These are phyloP conservation scores for Verticillium klebahnii DNA, from an alignment of 2,329 filamentous ascomycete genomes.

Conservation along the genomic window DNA sequence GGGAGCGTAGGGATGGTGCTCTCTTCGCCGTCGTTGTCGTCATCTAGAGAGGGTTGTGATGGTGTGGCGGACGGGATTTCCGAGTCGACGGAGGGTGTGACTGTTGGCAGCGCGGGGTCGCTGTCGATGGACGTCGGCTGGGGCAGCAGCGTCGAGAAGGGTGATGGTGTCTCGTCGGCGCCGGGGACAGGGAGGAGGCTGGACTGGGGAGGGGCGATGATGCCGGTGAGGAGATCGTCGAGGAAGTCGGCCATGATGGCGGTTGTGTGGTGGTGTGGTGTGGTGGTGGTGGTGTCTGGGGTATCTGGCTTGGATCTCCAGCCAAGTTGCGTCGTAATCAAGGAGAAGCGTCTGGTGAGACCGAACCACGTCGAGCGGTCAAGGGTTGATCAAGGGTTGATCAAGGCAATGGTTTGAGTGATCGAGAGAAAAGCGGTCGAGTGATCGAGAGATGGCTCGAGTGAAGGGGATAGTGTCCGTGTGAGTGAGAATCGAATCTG, in stretches of 20 bases:
- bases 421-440: no score
- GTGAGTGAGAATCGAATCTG: not conserved
- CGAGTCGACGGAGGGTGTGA: not conserved
- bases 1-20: not conserved
- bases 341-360: not conserved
- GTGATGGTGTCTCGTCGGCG: not conserved
- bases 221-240: not conserved
- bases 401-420: no score
- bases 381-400: no score
- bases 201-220: not conserved
- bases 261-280: not conserved
- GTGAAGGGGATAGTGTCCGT: not conserved
- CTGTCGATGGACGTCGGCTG: not conserved
- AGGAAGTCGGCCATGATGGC: constrained; percentile 8
- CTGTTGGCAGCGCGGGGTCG: not conserved
- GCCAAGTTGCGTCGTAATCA: not conserved
- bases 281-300: not conserved
- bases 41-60: not conserved
- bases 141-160: not conserved
- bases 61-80: constrained; percentile 1
- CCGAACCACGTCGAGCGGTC: no score
- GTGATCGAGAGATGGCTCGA: not conserved
- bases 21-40: not conserved
- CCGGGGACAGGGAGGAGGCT: constrained; percentile 2
- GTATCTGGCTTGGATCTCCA: not conserved